A percentile compares a stretch with the other conserved stretches of the same genome.
Conservation (phyloP, 495 filamentous ascomycete genomes). For the Penicillium alfredii region DNA sequence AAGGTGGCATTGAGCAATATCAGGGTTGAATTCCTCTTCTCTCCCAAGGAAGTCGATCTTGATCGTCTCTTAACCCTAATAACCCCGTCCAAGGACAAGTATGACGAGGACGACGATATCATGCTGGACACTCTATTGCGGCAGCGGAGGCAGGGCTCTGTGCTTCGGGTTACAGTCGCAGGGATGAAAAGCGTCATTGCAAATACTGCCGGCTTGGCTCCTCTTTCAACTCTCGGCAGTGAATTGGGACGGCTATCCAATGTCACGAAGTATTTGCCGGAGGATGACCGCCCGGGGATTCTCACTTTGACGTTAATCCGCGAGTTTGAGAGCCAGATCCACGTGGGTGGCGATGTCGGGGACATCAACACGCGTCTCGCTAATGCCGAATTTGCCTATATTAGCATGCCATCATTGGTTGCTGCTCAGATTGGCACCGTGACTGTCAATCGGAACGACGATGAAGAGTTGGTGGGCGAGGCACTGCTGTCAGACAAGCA, state of each 20-base stretch:
- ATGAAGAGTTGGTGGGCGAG: slow-evolving; percentile 63
- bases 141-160: slow-evolving; percentile 85
- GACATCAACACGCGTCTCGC: slow-evolving; percentile 48
- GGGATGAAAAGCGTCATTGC: slow-evolving; percentile 51
- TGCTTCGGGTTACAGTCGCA: slow-evolving; percentile 65
- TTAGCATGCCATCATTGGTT: slow-evolving; percentile 73
- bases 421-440: slow-evolving; percentile 65
- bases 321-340: slow-evolving; percentile 50
- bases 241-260: slow-evolving; percentile 78
- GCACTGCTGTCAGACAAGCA: slow-evolving; percentile 28
- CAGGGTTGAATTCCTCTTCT: slow-evolving; percentile 64
- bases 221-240: slow-evolving; percentile 61
- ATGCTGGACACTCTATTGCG: slow-evolving; percentile 85
- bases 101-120: slow-evolving; percentile 89
- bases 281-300: slow-evolving; percentile 90
- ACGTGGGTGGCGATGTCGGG: slow-evolving; percentile 61
- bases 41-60: slow-evolving; percentile 74
- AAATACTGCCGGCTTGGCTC: slow-evolving; percentile 53
- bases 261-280: slow-evolving; percentile 89
- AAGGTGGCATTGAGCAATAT: slow-evolving; percentile 54
- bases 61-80: slow-evolving; percentile 77
- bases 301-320: slow-evolving; percentile 66
- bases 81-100: slow-evolving; percentile 86
- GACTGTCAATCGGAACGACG: slow-evolving; percentile 53
- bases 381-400: slow-evolving; percentile 70